Percentiles rank a stretch among this genome's conserved stretches.
Conservation (phyloP, 176 grass and related monocot genomes). For the bread wheat (Triticum aestivum) region DNA sequence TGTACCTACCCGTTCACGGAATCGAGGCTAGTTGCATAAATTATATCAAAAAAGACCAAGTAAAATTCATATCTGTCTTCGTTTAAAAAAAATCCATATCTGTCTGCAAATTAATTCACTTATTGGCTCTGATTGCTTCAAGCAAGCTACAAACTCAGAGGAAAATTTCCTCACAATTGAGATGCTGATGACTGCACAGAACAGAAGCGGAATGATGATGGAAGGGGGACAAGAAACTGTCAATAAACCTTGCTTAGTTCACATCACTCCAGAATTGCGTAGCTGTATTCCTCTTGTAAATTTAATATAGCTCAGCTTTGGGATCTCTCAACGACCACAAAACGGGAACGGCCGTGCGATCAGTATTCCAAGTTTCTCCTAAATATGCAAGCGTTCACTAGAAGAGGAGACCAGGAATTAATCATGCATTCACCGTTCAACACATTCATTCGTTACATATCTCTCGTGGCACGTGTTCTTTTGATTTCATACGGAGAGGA, state of each 20-base stretch:
- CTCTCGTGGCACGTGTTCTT: too few relatives aligned
- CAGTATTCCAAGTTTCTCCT: conserved; percentile 10
- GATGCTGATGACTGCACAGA: background rate
- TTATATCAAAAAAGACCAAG: background rate
- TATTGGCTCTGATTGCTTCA: conserved; percentile 16
- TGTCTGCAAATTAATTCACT: background rate
- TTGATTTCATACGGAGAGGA: too few relatives aligned
- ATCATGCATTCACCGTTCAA: too few relatives aligned
- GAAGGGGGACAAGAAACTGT: background rate
- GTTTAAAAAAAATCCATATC: background rate
- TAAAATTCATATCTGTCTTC: background rate
- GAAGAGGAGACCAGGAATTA: background rate
- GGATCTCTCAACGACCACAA: background rate
- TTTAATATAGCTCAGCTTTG: too few relatives aligned
- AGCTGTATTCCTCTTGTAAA: too few relatives aligned
- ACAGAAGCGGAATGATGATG: background rate
- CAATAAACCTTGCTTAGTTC: too few relatives aligned
- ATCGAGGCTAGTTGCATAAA: background rate
- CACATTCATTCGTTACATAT: too few relatives aligned
- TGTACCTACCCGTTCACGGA: conserved; percentile 26
- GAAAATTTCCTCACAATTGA: background rate
- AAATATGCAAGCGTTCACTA: background rate
- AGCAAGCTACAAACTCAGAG: conserved; percentile 6
- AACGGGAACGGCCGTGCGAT: background rate
- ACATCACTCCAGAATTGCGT: too few relatives aligned